These are phyloP conservation scores for Acidomyces sp. DNA, from an alignment of 495 filamentous ascomycete species.

Conservation along the genomic window DNA sequence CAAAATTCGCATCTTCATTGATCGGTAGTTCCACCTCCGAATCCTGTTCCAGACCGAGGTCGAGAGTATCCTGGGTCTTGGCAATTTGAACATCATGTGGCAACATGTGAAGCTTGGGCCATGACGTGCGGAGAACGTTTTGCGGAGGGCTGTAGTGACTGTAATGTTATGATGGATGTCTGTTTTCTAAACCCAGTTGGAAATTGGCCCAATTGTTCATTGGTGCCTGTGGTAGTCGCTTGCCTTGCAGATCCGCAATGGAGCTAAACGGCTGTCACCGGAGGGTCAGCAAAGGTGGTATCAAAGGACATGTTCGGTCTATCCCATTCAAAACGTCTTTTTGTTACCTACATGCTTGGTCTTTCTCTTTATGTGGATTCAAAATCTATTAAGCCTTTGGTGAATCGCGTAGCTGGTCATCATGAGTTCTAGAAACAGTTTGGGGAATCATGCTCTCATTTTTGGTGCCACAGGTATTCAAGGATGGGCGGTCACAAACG, in stretches of 20 bases:
- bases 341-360: not conserved
- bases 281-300: too few relatives aligned
- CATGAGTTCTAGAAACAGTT: conserved; percentile 1
- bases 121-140: conserved; percentile 3
- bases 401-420: not conserved
- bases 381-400: not conserved
- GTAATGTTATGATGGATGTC: not conserved
- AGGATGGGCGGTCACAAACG: conserved; percentile 37
- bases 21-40: too few relatives aligned
- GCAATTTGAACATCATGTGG: conserved; percentile 3
- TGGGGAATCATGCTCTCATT: conserved; percentile 24
- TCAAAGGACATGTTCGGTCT: too few relatives aligned
- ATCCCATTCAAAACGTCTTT: too few relatives aligned
- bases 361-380: not conserved
- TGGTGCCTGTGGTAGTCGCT: too few relatives aligned
- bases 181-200: not conserved
- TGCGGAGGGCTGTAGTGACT: conserved; percentile 3
- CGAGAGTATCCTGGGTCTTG: too few relatives aligned
- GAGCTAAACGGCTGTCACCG: too few relatives aligned
- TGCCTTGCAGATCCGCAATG: too few relatives aligned
- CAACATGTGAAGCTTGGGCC: not conserved
- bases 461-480: conserved; percentile 32
- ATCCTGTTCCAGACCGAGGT: too few relatives aligned
- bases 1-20: not conserved
- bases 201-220: not conserved